Evolutionary conservation across 805 yeast species (phyloP).

Genomic region (Candida corydali): DNA sequence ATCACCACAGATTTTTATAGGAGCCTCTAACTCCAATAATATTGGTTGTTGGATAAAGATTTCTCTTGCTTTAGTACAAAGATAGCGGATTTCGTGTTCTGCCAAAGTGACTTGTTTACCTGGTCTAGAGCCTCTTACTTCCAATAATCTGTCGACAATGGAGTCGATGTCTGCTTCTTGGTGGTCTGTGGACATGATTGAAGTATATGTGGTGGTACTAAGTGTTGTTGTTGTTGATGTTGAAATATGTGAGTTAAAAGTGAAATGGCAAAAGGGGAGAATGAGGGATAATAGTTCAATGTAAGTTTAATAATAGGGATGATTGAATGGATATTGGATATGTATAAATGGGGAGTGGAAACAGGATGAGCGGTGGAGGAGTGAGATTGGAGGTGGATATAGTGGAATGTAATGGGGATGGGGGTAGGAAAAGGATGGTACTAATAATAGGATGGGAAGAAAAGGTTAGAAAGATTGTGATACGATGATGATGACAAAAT

Average conservation of each 20-base stretch:
- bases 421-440: no score
- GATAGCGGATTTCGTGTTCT: constrained; percentile 90
- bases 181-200: constrained; percentile 28
- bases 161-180: constrained; percentile 93
- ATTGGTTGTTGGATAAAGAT: constrained; percentile 98
- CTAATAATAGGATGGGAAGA: no score
- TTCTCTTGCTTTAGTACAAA: constrained; percentile 97
- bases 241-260: not conserved
- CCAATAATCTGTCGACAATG: constrained; percentile 92
- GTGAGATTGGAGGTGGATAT: no score
- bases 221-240: not conserved
- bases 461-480: no score
- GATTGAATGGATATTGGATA: no score
- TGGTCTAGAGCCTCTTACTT: constrained; percentile 97
- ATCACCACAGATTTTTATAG: constrained; percentile 96
- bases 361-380: no score
- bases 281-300: not conserved
- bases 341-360: no score
- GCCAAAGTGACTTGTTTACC: constrained; percentile 93
- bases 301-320: not conserved
- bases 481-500: no score
- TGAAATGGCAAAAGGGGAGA: not conserved
- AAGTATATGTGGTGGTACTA: no score
- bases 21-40: constrained; percentile 92
- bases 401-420: no score